These are phyloP conservation scores for Cystobasidium sp. DNA, from an alignment of 1,284 basidiomycete genomes.

Conservation along the genomic window DNA sequence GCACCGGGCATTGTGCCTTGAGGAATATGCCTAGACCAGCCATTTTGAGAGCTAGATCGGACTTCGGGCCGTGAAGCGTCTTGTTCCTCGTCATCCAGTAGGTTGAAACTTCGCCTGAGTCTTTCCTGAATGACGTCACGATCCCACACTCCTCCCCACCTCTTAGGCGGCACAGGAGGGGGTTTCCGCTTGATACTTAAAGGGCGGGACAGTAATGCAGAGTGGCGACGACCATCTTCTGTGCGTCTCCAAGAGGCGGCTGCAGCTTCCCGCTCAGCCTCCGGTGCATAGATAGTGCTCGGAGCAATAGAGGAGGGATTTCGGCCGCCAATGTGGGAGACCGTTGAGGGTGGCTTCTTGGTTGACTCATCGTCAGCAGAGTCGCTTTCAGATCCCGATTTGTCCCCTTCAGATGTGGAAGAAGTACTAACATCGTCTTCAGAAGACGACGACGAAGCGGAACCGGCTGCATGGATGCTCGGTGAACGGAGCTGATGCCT, in stretches of 20 bases:
- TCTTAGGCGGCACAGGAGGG: conserved; percentile 42
- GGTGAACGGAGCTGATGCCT: conserved; percentile 9
- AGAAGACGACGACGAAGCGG: conserved; percentile 26
- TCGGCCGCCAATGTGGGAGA: conserved; percentile 4
- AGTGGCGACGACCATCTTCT: conserved; percentile 40
- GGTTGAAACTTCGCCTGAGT: conserved; percentile 9
- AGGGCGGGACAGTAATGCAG: conserved; percentile 41
- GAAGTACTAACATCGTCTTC: background rate
- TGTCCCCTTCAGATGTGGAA: background rate
- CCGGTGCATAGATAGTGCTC: background rate
- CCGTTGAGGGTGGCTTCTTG: conserved; percentile 16
- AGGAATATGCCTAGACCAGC: background rate
- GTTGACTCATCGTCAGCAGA: conserved; percentile 40
- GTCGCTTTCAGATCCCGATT: conserved; percentile 16
- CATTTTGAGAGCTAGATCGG: background rate
- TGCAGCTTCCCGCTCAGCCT: conserved; percentile 15
- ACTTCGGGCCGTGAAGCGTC: background rate
- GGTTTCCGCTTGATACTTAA: conserved; percentile 45
- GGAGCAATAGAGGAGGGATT: background rate
- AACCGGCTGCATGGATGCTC: conserved; percentile 18
- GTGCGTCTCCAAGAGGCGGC: conserved; percentile 37
- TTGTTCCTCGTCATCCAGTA: conserved; percentile 2
- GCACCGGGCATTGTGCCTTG: conserved; percentile 13
- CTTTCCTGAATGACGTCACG: conserved; percentile 19
- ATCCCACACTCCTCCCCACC: conserved; percentile 45